Conservation (phyloP, 1,284 basidiomycete genomes). For the Takashimella koratensis region DNA sequence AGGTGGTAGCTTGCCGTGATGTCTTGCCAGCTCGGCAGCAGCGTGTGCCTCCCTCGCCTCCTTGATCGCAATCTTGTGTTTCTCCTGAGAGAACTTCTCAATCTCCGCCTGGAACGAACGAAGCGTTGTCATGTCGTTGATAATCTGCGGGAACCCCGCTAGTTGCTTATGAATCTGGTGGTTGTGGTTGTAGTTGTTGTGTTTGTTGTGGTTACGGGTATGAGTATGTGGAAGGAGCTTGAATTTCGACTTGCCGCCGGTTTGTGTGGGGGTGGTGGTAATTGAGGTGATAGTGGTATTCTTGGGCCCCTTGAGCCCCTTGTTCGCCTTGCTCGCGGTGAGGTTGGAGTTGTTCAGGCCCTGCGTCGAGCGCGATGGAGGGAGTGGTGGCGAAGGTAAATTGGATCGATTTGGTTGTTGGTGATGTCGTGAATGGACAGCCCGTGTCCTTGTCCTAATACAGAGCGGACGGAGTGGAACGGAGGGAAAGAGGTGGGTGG, state of each 20-base stretch:
- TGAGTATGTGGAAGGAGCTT: background rate
- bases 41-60: conserved; percentile 38
- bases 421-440: background rate
- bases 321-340: too few species aligned
- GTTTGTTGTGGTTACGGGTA: background rate
- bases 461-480: background rate
- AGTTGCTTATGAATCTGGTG: too few species aligned
- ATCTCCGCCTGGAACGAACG: conserved; percentile 49
- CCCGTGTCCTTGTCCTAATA: background rate
- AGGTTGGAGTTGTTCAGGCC: background rate
- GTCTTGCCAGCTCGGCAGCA: conserved; percentile 39
- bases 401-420: background rate
- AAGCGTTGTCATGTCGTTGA: conserved; percentile 38
- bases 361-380: background rate
- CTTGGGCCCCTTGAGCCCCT: background rate
- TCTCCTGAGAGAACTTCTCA: conserved; percentile 42
- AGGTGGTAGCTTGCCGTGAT: conserved; percentile 14
- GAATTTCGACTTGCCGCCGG: too few species aligned
- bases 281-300: background rate
- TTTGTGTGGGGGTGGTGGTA: background rate
- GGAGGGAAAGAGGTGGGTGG: background rate
- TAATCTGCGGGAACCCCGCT: background rate
- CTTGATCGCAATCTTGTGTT: conserved; percentile 36
- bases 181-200: background rate
- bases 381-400: background rate